Evolutionary conservation across 2,329 filamentous ascomycete species (phyloP), one percentile per base, ranked within the genome.

Genomic region (Neofusicoccum kwambonambiense): DNA sequence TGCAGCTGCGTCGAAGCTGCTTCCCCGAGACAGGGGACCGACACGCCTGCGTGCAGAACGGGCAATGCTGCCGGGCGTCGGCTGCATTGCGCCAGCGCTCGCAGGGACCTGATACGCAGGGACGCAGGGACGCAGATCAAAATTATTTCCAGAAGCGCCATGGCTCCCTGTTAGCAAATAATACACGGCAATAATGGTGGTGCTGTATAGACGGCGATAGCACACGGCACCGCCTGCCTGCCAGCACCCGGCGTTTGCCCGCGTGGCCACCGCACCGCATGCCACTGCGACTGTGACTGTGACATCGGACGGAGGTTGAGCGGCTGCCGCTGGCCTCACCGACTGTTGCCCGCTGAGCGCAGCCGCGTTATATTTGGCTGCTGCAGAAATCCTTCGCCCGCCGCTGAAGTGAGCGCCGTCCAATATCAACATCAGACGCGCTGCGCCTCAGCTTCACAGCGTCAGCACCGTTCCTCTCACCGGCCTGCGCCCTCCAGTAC

Each of bases 71-170:
- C 44, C 47, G 47, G 58, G 31, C 58, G 34, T 50, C 58, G 58
- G 50, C 49, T 64, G 50, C 50, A 64, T 64, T 64, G 50, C 62
- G 49, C 50, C 50, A 64, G 62, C 62, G 41, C 50, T 54, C 47
- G 60, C 60, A 51, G 52, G 60, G 60, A 11, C 60, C 45, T 52
- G 60, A 51, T 63, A 54, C 61, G 61, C 61, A 63, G 61, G 37
- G 60, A 64, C 61, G 49, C 61, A 62, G 58, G 58, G 62, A 57
- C 62, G 44, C 41, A 31, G 62, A 64, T 64, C 62, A 64, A 19
- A 57, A 64, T 64, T 57, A 51, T 37, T 54, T 54, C 47, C 47
- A 45, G 19, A 51, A 52, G 15, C 61, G 61, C 22, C n/a, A 22
- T 51, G 45, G 27, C 17, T 39, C 15, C 13, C n/a, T 15, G 57